Evolutionary conservation across 1,139 yeast species (phyloP), one percentile per base, ranked within the genome.

Genomic region (Pichia sp.): DNA sequence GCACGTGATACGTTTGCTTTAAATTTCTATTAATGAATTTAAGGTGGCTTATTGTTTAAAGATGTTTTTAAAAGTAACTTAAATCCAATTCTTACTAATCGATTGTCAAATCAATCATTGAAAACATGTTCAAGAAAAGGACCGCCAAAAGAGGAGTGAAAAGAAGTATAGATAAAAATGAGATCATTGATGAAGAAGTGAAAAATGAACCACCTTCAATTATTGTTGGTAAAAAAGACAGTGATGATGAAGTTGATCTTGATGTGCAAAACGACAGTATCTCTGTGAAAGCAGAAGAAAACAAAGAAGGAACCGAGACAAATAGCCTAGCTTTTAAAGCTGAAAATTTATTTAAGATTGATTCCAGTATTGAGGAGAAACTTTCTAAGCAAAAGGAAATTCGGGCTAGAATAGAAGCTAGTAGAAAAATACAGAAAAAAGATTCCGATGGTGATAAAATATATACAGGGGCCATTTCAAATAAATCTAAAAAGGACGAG

Each of bases 311-410:
- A 16, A 16, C 23, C 23, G 23, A 16, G 23, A 16, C 23, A 16
- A 16, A 16, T 16, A 16, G 23, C 23, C 23, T 16, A 2, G 23
- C 23, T 16, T 16, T 16, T 50, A 4, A 16, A 16, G 23, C 23
- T 16, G 23, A 16, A 16, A 16, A 31, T 8, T 8, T 31, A 31
- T 55, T 52, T 34, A 44, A 51, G 35, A 44, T 54, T 3, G 69
- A 68, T 42, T 55, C 58, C 1, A 47, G 69, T 26, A 54, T 60
- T 16, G 60, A 58, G 27, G 73, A 66, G 42, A 59, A 59, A 10
- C 55, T 55, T 34, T 55, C 55, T 6, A 41, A 44, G 28, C 58
- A 55, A 27, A 44, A 55, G 33, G 39, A 49, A 16, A 41, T 42
- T 29, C 38, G 44, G 16, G 29, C 39, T 28, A 7, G 5, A 3